phyloP scores from a whole-genome alignment of 2,329 filamentous ascomycete genomes.

The Epicoccum sorghinum region DNA sequence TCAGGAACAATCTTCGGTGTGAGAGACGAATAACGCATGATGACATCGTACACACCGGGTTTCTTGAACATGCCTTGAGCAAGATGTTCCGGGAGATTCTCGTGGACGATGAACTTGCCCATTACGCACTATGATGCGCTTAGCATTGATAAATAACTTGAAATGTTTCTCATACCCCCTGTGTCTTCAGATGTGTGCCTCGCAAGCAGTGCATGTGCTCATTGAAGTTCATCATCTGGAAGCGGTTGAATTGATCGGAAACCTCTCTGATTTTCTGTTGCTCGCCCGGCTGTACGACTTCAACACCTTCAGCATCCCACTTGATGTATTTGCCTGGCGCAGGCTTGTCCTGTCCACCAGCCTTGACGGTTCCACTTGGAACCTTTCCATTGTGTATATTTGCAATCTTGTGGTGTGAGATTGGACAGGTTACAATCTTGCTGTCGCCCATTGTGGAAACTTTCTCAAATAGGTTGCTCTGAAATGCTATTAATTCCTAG shows the following conservation, averaged over 20 bases:
- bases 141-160: background rate
- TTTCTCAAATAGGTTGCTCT: background rate
- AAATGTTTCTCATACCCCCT: slow-evolving; percentile 44
- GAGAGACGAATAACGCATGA: slow-evolving; percentile 37
- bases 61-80: slow-evolving; percentile 41
- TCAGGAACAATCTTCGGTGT: slow-evolving; percentile 36
- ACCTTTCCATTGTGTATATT: slow-evolving; percentile 39
- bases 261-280: slow-evolving; percentile 54
- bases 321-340: slow-evolving; percentile 47
- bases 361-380: slow-evolving; percentile 31
- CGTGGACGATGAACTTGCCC: slow-evolving; percentile 52
- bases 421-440: slow-evolving; percentile 25
- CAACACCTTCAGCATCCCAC: slow-evolving; percentile 51
- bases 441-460: slow-evolving; percentile 3
- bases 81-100: slow-evolving; percentile 53
- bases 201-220: slow-evolving; percentile 40
- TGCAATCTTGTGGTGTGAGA: slow-evolving; percentile 30
- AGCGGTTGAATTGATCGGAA: slow-evolving; percentile 54
- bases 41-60: slow-evolving; percentile 32
- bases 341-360: slow-evolving; percentile 31
- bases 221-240: slow-evolving; percentile 55
- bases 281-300: slow-evolving; percentile 49
- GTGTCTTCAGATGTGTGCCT: slow-evolving; percentile 55
- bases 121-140: slow-evolving; percentile 44
- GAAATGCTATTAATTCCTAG: background rate